Evolutionary conservation across 2,329 filamentous ascomycete genomes (phyloP), one percentile per base, ranked within the genome.

Genomic region (Colletotrichum melonis): DNA sequence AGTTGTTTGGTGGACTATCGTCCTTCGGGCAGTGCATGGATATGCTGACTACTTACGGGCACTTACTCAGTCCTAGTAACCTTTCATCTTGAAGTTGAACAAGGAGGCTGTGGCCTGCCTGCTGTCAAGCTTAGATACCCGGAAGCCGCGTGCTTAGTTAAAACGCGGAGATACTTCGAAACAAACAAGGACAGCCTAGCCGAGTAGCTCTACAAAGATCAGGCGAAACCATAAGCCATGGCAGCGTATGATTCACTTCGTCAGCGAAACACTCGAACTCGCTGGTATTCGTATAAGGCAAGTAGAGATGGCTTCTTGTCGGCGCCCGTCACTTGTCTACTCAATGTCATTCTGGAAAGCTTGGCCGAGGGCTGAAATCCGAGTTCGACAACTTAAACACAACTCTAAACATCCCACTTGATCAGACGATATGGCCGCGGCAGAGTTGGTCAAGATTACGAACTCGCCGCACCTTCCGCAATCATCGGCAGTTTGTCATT

Each of bases 251-350:
- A 60, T 46, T 68, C 52, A 49, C 42, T n/a, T 49, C 46, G 30
- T 22, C 52, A 62, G 16, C 65, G 46, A 62, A 54, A 63, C 46
- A 68, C 60, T 28, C 22, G 35, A 46, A 11, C 30, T 16, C 11
- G 56, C 42, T 12, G 42, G n/a, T 52, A 67, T 68, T 62, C 46
- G 57, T 62, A 32, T 30, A 68, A 55, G 30, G 30, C 57, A 22
- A 49, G 16, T 49, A 49, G 42, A n/a, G 42, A 49, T 49, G 19
- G 42, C 19, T n/a, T 49, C 42, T 11, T 49, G 8, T 22, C 42
- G 16, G 42, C 42, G 42, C 42, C 42, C 42, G 19, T 22, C 8
- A 49, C 42, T 49, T 22, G 8, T n/a, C 7, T n/a, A 49, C 16
- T 22, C 42, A 9, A n/a, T 22, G 19, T 26, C 54, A 28, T 35